phyloP scores from a whole-genome alignment of 2,329 filamentous ascomycete genomes.

The Phaeosphaeriaceae sp. region DNA sequence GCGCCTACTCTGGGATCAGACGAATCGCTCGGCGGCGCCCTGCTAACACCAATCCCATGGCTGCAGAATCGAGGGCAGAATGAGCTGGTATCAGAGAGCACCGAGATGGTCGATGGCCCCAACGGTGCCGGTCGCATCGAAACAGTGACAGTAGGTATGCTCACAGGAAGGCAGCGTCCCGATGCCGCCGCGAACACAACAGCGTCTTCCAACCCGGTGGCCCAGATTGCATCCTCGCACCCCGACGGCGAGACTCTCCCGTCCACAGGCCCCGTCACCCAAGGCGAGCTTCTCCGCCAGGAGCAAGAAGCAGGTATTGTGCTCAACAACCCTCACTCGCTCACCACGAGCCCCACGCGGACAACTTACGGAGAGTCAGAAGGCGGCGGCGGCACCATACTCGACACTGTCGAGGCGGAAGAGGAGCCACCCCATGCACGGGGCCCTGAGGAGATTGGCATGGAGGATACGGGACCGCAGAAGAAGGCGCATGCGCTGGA shows the following conservation, averaged over 20 bases:
- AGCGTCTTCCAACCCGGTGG: slow-evolving; percentile 3
- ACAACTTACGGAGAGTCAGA: slow-evolving; percentile 35
- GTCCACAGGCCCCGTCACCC: slow-evolving; percentile 59
- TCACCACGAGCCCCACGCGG: slow-evolving; percentile 34
- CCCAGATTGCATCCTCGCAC: slow-evolving; percentile 42
- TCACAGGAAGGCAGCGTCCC: slow-evolving; percentile 20
- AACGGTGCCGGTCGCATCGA: slow-evolving; percentile 81
- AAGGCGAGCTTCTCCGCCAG: slow-evolving; percentile 84
- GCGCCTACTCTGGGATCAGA: slow-evolving; percentile 72
- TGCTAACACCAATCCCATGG: slow-evolving; percentile 96
- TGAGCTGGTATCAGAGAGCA: slow-evolving; percentile 74
- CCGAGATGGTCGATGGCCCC: slow-evolving; percentile 80
- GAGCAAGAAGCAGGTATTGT: slow-evolving; percentile 85
- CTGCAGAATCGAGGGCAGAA: slow-evolving; percentile 61
- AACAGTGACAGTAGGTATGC: slow-evolving; percentile 77
- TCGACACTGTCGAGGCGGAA: slow-evolving; percentile 49
- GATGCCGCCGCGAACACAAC: slow-evolving; percentile 12
- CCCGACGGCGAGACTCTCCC: slow-evolving; percentile 47
- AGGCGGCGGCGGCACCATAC: slow-evolving; percentile 34
- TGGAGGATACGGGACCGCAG: slow-evolving; percentile 86
- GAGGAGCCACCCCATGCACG: slow-evolving; percentile 77
- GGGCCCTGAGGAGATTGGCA: slow-evolving; percentile 83
- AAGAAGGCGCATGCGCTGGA: slow-evolving; percentile 58
- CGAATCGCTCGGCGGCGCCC: slow-evolving; percentile 85
- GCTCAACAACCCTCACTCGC: slow-evolving; percentile 56